Conservation (phyloP, 179 eudicot genomes). For the Dionaea muscipula region DNA sequence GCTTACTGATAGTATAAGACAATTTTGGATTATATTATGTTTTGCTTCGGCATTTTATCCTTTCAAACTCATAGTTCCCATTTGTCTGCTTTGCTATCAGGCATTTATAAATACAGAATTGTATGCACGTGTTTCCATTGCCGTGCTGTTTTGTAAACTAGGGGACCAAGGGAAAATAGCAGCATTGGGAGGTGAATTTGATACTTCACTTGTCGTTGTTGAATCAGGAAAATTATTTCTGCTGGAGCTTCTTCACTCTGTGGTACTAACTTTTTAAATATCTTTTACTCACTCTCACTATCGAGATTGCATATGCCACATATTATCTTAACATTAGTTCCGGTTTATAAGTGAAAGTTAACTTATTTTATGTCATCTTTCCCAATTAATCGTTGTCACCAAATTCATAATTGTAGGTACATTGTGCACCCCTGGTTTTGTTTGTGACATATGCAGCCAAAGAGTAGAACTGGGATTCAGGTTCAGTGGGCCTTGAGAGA, state of each 20-base stretch:
- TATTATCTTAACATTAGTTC: no score
- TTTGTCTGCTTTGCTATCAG: constrained; percentile 23
- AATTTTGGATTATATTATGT: neutral
- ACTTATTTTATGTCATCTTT: no score
- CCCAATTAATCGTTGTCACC: no score
- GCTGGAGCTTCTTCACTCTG: constrained; percentile 71
- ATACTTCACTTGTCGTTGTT: constrained; percentile 32
- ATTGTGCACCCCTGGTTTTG: no score
- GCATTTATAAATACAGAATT: constrained; percentile 84
- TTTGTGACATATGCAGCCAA: no score
- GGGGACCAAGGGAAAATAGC: constrained; percentile 40
- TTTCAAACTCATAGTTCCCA: neutral
- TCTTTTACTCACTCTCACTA: no score
- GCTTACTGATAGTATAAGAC: no score
- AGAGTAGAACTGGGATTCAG: no score
- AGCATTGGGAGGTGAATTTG: constrained; percentile 26
- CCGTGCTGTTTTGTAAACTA: constrained; percentile 68
- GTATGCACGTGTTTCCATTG: constrained; percentile 92
- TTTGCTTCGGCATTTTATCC: neutral
- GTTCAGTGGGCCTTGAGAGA: no score
- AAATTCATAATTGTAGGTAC: no score
- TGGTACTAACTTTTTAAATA: constrained; percentile 26
- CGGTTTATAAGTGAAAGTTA: no score
- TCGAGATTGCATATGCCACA: no score
- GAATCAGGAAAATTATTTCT: constrained; percentile 76